Base-by-base conservation (phyloP, 1,284 basidiomycete species). In the Trichosporon faecale region DNA sequence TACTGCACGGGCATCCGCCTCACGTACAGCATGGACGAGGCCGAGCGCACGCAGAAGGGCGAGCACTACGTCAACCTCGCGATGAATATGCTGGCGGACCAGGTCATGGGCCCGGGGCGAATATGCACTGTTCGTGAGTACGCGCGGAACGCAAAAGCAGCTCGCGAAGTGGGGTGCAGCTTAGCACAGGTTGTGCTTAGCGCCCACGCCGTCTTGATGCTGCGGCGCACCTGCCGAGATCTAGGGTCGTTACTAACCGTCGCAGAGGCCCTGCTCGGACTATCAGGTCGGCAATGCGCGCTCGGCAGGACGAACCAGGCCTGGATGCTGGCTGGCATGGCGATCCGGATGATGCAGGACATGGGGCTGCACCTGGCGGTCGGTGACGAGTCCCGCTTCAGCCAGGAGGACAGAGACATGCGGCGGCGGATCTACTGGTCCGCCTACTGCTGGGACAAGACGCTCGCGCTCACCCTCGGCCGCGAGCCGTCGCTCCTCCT, bases 271-370 rank as follows among this genome's bases (percentile, higher is more conserved):
- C 68, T 75, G 2, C 35, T 75, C 2, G 65, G 66, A 2, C 44
- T 75, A 1, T 73, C 74, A 0, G 74, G 74, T 14, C 69, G 71
- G 40, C 69, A 68, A 12, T 72, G 69, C 33, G 73, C 74, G 0
- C 35, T 68, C 1, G 74, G 74, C 14, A 64, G 73, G 44, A 68
- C 68, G 18, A 75, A 71, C 18, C 74, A 75, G 66, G 72, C 74
- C 27, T 75, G 74, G 74, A 67, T 75, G 55, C 73, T 75, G 14
- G 73, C 74, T 0, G 74, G 74, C 3, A 68, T 75, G 69, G 74
- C 69, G 57, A 71, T 76, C 40, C 52, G 74, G n/a, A 74, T 76
- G 73, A 74, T 76, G 66, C 74, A 76, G 46, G 74, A 76, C 40
- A 68, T 75, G 7, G 74, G 74, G 16, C 73, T 75, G 65, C 74